Evolutionary conservation across 2,329 filamentous ascomycete genomes (phyloP).

Genomic region (Didymella pomorum): DNA sequence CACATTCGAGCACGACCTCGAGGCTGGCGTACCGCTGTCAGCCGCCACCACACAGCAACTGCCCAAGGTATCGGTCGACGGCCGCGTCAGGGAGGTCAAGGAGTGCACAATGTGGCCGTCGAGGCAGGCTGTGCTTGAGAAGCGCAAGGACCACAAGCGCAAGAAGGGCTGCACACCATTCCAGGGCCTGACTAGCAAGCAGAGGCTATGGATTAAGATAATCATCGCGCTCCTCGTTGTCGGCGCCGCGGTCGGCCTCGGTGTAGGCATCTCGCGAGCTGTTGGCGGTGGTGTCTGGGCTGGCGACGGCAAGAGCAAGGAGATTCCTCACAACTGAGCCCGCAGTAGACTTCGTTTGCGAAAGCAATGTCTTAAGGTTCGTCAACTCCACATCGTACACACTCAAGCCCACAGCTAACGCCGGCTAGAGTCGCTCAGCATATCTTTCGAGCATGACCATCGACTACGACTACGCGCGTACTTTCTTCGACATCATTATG

Average conservation of each 20-base stretch:
- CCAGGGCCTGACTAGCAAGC: constrained; percentile 53
- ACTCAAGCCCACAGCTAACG: constrained; percentile 5
- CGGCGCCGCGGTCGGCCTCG: constrained; percentile 57
- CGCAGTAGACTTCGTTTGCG: constrained; percentile 7
- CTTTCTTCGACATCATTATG: constrained; percentile 18
- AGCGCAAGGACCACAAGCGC: constrained; percentile 51
- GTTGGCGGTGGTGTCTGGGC: constrained; percentile 59
- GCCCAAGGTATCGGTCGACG: constrained; percentile 53
- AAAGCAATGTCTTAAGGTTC: constrained; percentile 22
- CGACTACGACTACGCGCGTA: constrained; percentile 9
- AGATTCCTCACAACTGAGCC: constrained; percentile 41
- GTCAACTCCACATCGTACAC: background rate
- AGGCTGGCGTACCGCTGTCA: constrained; percentile 45
- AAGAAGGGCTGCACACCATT: constrained; percentile 53
- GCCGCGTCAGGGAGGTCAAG: constrained; percentile 55
- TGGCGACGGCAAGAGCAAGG: constrained; percentile 48
- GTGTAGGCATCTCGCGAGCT: constrained; percentile 58
- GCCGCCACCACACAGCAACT: constrained; percentile 50
- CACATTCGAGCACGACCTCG: constrained; percentile 53
- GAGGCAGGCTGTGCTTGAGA: constrained; percentile 56
- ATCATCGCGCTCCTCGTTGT: constrained; percentile 56
- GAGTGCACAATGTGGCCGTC: constrained; percentile 63
- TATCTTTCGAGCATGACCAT: constrained; percentile 11
- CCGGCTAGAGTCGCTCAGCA: constrained; percentile 11
- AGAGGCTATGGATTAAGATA: constrained; percentile 56